phyloP scores from a whole-genome alignment of 305 asterid species.

The Solanum hybrid region DNA sequence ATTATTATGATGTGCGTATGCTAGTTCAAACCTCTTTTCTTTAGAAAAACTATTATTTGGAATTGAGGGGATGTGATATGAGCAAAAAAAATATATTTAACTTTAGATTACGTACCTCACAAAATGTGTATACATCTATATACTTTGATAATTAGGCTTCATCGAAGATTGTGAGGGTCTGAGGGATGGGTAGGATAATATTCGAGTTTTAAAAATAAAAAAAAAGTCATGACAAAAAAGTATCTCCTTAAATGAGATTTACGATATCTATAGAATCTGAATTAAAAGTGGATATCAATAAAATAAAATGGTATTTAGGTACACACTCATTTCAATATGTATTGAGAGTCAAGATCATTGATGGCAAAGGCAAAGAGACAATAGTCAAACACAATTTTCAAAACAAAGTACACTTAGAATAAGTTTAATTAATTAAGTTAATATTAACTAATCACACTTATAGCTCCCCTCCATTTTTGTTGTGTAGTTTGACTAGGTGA shows the following conservation, averaged over 20 bases:
- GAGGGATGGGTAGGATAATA: not conserved
- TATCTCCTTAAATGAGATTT: not conserved
- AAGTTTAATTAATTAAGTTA: not conserved
- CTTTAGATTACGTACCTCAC: not conserved
- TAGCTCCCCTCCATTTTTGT: not conserved
- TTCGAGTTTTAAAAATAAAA: too few species aligned
- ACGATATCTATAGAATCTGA: not conserved
- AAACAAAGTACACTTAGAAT: not conserved
- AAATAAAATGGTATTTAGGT: not conserved
- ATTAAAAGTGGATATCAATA: not conserved
- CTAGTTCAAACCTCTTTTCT: not conserved
- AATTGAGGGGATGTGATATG: not conserved
- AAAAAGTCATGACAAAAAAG: not conserved
- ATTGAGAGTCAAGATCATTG: not conserved
- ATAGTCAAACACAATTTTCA: not conserved
- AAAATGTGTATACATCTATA: not conserved
- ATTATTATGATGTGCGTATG: not conserved
- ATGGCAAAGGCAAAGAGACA: not conserved
- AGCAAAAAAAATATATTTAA: not conserved
- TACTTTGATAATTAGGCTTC: not conserved
- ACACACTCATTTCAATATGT: not conserved
- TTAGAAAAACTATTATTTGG: not conserved
- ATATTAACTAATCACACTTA: not conserved
- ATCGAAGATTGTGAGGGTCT: not conserved
- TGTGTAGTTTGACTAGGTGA: slow-evolving; percentile 19